Evolutionary conservation across 768 basidiomycete species (phyloP).

Genomic region (Mrakia gelida): DNA sequence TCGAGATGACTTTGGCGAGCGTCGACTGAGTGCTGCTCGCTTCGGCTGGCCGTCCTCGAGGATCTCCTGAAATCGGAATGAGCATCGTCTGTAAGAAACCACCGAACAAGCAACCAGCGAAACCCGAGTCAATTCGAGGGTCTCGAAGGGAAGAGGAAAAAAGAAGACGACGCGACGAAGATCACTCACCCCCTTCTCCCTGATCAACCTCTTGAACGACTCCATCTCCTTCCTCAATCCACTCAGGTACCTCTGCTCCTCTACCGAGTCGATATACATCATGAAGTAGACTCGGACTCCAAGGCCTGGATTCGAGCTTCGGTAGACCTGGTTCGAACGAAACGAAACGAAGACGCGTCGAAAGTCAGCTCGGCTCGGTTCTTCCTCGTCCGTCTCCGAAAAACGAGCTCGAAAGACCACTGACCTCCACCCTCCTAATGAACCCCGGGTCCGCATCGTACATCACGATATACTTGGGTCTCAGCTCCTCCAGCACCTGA

Average conservation of each 20-base stretch:
- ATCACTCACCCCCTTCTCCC: constrained; percentile 82
- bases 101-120: no score
- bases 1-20: constrained; percentile 60
- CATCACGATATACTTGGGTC: constrained; percentile 90
- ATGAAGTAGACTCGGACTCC: constrained; percentile 89
- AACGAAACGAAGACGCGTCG: background rate
- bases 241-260: constrained; percentile 92
- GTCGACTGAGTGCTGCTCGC: constrained; percentile 24
- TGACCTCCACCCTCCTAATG: constrained; percentile 81
- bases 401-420: constrained; percentile 32
- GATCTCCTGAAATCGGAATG: constrained; percentile 60
- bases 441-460: constrained; percentile 93
- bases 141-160: background rate
- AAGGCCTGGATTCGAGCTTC: constrained; percentile 73
- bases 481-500: constrained; percentile 73
- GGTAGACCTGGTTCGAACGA: constrained; percentile 63
- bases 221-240: constrained; percentile 87
- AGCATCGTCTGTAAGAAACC: constrained; percentile 67
- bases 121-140: no score
- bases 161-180: background rate
- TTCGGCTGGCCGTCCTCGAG: constrained; percentile 29
- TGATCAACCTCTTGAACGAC: constrained; percentile 85
- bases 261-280: constrained; percentile 86
- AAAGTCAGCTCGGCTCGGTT: background rate
- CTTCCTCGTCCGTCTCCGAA: no score